phyloP scores from a whole-genome alignment of 2,329 filamentous ascomycete species.

The Dothideomycetes sp. region DNA sequence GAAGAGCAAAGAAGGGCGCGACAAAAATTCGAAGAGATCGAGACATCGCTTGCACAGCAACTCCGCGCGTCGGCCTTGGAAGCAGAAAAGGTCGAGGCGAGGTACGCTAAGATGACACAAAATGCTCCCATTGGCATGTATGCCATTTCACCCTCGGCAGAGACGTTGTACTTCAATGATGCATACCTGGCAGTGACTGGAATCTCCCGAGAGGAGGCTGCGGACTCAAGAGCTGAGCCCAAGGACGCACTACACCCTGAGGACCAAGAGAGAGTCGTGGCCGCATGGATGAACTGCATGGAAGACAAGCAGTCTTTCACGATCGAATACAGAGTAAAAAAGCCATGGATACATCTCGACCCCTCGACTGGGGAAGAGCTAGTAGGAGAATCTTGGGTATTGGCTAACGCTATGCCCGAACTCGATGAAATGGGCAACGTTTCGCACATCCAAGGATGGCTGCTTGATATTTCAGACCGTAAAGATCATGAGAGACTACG shows the following conservation, averaged over 20 bases:
- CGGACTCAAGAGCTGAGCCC: constrained; percentile 2
- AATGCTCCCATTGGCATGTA: constrained; percentile 30
- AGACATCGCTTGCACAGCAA: constrained; percentile 25
- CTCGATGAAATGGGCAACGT: constrained; percentile 19
- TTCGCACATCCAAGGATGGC: constrained; percentile 20
- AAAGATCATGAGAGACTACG: constrained; percentile 23
- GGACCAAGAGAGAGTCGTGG: constrained; percentile 22
- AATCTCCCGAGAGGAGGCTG: constrained; percentile 11
- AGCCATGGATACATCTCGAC: constrained; percentile 21
- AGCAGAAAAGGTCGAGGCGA: constrained; percentile 23
- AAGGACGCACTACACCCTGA: constrained; percentile 14
- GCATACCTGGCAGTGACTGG: constrained; percentile 27
- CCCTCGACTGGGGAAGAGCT: constrained; percentile 16
- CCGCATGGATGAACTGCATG: constrained; percentile 20
- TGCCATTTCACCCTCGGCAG: constrained; percentile 22
- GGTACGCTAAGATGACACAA: constrained; percentile 28
- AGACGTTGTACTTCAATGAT: constrained; percentile 29
- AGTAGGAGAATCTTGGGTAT: constrained; percentile 20
- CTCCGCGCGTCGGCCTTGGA: constrained; percentile 20
- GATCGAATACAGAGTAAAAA: constrained; percentile 26
- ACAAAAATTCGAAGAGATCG: constrained; percentile 25
- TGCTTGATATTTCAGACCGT: constrained; percentile 22
- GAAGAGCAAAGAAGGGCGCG: constrained; percentile 18
- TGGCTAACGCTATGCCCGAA: constrained; percentile 21
- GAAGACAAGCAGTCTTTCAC: constrained; percentile 22